These are phyloP conservation scores for Leptoxyphium fumago DNA, from an alignment of 2,329 filamentous ascomycete genomes.

Conservation along the genomic window DNA sequence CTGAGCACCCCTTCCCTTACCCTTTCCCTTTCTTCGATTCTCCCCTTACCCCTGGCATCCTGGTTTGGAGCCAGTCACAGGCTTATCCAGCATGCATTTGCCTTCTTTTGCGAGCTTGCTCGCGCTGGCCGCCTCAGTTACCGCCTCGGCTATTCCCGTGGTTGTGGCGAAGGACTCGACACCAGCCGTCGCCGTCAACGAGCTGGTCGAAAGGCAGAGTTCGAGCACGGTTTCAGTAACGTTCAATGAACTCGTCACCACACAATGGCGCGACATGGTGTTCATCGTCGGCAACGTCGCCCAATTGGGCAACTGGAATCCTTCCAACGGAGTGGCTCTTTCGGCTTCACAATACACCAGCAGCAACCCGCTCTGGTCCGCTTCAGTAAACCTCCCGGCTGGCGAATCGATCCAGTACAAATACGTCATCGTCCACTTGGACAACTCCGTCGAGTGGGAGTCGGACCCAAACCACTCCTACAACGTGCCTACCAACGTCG, in stretches of 20 bases:
- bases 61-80: too few species aligned
- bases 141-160: neutral
- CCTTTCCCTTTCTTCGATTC: too few species aligned
- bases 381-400: slow-evolving; percentile 38
- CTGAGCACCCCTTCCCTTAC: too few species aligned
- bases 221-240: slow-evolving; percentile 39
- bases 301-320: slow-evolving; percentile 48
- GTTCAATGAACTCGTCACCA: slow-evolving; percentile 45
- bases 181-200: neutral
- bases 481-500: slow-evolving; percentile 26
- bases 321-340: slow-evolving; percentile 38
- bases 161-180: neutral
- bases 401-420: slow-evolving; percentile 45
- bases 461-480: slow-evolving; percentile 35
- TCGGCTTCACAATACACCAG: slow-evolving; percentile 44
- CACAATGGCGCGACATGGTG: slow-evolving; percentile 47
- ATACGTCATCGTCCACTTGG: slow-evolving; percentile 45
- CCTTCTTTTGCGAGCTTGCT: neutral
- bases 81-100: neutral
- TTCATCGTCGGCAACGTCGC: slow-evolving; percentile 47
- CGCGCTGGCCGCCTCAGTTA: neutral
- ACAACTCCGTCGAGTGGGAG: slow-evolving; percentile 50
- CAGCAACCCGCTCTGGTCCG: slow-evolving; percentile 47
- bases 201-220: neutral
- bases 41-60: too few species aligned